A percentile compares a stretch with the other conserved stretches of the same genome.
Evolutionary conservation across 2,329 filamentous ascomycete genomes (phyloP).

Genomic region (Pleurostoma richardsiae): DNA sequence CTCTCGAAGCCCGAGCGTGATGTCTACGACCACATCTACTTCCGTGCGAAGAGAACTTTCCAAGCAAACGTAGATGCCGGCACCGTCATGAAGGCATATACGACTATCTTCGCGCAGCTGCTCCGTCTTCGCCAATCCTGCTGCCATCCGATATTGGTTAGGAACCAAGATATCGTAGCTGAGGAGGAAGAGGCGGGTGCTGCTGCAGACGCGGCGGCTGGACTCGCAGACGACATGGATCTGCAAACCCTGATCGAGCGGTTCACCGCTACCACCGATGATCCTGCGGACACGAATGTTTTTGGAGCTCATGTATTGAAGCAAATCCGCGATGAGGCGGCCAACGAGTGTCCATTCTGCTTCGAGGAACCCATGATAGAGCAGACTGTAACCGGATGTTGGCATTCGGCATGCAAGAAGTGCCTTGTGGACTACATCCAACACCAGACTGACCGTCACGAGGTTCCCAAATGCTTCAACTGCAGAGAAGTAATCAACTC

Average conservation of each 20-base stretch:
- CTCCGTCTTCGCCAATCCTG: conserved; percentile 88
- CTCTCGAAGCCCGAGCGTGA: conserved; percentile 80
- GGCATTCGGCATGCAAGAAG: conserved; percentile 94
- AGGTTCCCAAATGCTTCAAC: conserved; percentile 79
- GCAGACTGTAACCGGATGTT: conserved; percentile 91
- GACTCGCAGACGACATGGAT: conserved; percentile 93
- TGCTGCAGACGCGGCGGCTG: conserved; percentile 72
- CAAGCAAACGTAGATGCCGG: conserved; percentile 84
- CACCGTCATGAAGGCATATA: conserved; percentile 91
- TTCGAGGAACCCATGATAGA: conserved; percentile 94
- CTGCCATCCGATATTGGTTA: conserved; percentile 85
- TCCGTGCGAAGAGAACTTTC: conserved; percentile 77
- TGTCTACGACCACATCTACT: conserved; percentile 89
- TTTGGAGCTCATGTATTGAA: conserved; percentile 85
- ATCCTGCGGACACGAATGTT: conserved; percentile 56
- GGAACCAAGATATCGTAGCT: conserved; percentile 76
- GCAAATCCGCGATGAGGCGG: conserved; percentile 85
- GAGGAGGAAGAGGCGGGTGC: conserved; percentile 82
- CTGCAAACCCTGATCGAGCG: conserved; percentile 77
- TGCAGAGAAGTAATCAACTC: conserved; percentile 79
- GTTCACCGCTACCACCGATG: conserved; percentile 67
- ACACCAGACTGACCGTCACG: conserved; percentile 73
- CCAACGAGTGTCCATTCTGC: conserved; percentile 90
- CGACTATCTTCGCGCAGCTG: conserved; percentile 96
- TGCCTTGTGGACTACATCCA: conserved; percentile 88